Conservation (phyloP, 1,284 basidiomycete genomes). For the Ustilago shanxiensis region DNA sequence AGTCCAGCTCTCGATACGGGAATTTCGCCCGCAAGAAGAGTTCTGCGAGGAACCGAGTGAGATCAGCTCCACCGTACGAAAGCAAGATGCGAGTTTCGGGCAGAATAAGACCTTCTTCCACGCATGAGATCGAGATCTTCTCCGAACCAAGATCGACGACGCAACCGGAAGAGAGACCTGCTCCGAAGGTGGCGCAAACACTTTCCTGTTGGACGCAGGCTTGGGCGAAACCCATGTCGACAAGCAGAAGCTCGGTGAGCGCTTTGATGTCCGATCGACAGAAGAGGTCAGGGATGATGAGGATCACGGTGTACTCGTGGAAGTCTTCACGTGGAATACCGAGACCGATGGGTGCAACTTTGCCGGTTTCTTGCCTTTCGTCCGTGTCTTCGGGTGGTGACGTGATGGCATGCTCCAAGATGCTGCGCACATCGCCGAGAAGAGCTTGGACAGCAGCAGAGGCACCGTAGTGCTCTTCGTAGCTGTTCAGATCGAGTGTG, state of each 20-base stretch:
- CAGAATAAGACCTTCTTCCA: slow-evolving; percentile 92
- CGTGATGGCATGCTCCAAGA: slow-evolving; percentile 63
- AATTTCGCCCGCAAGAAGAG: slow-evolving; percentile 85
- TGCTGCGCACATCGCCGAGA: slow-evolving; percentile 60
- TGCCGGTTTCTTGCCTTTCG: slow-evolving; percentile 42
- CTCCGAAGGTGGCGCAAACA: slow-evolving; percentile 92
- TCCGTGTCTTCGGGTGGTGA: slow-evolving; percentile 55
- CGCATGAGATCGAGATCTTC: slow-evolving; percentile 87
- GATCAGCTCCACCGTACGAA: slow-evolving; percentile 91
- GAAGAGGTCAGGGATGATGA: slow-evolving; percentile 93
- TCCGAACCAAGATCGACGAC: slow-evolving; percentile 93
- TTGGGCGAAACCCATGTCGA: slow-evolving; percentile 77
- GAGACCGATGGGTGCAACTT: slow-evolving; percentile 52
- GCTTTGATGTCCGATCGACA: slow-evolving; percentile 86
- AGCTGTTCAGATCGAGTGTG: slow-evolving; percentile 60
- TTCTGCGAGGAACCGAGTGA: slow-evolving; percentile 87
- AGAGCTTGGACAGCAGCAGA: slow-evolving; percentile 57
- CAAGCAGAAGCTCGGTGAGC: slow-evolving; percentile 81
- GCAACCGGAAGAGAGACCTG: slow-evolving; percentile 92
- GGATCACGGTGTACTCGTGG: slow-evolving; percentile 79
- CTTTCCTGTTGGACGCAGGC: slow-evolving; percentile 74
- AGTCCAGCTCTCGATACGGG: slow-evolving; percentile 85
- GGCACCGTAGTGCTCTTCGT: slow-evolving; percentile 60
- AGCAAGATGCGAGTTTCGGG: slow-evolving; percentile 88
- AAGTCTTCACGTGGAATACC: slow-evolving; percentile 54